Percentiles rank a stretch among this genome's conserved stretches.
These are phyloP conservation scores for Withania somnifera DNA, from an alignment of 305 asterid species.

Conservation along the genomic window DNA sequence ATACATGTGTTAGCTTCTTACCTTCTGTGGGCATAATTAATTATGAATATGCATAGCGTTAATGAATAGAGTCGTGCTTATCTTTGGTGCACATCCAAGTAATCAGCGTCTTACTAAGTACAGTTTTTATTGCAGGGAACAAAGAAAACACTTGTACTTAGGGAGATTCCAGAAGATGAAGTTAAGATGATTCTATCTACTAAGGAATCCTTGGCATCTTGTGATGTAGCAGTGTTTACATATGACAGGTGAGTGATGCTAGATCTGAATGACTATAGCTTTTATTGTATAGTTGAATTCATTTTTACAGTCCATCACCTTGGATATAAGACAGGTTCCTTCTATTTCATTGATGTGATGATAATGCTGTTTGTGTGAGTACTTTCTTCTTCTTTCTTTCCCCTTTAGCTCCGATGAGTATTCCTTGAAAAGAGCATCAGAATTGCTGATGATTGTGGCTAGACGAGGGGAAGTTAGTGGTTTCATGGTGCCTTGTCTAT, in stretches of 20 bases:
- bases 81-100: neutral
- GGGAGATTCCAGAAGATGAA: slow-evolving; percentile 86
- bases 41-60: neutral
- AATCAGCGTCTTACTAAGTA: neutral
- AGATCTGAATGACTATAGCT: neutral
- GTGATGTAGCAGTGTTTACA: slow-evolving; percentile 86
- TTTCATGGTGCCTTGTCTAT: slow-evolving; percentile 74
- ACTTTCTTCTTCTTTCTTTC: neutral
- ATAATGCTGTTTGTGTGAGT: neutral
- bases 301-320: neutral
- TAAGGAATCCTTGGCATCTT: slow-evolving; percentile 72
- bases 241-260: slow-evolving; percentile 64
- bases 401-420: slow-evolving; percentile 63
- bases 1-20: neutral
- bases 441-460: slow-evolving; percentile 63
- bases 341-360: neutral
- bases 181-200: slow-evolving; percentile 48
- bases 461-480: slow-evolving; percentile 76
- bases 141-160: slow-evolving; percentile 67
- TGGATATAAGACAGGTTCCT: neutral
- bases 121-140: slow-evolving; percentile 44
- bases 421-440: slow-evolving; percentile 68
- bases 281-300: neutral
- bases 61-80: neutral
- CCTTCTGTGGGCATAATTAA: neutral